Evolutionary conservation across 805 yeast species (phyloP).

Genomic region (Hanseniaspora jakobsenii): DNA sequence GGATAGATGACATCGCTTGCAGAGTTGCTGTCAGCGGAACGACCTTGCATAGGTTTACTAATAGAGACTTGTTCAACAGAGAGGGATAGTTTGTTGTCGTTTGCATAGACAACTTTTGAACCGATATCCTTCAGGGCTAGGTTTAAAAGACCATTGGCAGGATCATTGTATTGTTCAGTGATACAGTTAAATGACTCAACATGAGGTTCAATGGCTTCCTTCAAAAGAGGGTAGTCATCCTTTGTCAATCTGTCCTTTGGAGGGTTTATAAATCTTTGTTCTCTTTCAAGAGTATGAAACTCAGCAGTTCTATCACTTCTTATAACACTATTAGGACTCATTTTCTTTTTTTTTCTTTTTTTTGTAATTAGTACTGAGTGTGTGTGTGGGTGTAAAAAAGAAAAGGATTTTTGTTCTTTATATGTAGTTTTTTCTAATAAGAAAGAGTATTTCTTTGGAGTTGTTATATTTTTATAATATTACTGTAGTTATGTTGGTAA

Average conservation of each 20-base stretch:
- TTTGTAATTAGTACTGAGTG: no score
- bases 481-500: no score
- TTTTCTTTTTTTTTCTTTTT: slow-evolving; percentile 15
- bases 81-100: slow-evolving; percentile 63
- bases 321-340: slow-evolving; percentile 25
- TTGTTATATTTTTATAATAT: no score
- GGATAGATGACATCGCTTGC: slow-evolving; percentile 72
- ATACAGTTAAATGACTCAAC: slow-evolving; percentile 92
- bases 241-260: slow-evolving; percentile 67
- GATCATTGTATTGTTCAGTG: slow-evolving; percentile 71
- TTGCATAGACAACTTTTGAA: slow-evolving; percentile 70
- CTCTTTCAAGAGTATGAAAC: slow-evolving; percentile 71
- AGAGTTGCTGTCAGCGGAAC: slow-evolving; percentile 40
- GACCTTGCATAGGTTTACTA: slow-evolving; percentile 51
- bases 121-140: slow-evolving; percentile 85
- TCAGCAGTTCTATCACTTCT: slow-evolving; percentile 33
- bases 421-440: no score
- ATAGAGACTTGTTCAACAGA: slow-evolving; percentile 84
- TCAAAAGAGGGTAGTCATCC: slow-evolving; percentile 50
- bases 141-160: slow-evolving; percentile 52
- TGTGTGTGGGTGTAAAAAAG: no score
- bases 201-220: slow-evolving; percentile 89
- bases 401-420: no score
- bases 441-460: no score
- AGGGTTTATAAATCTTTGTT: slow-evolving; percentile 72